Evolutionary conservation across 2,329 filamentous ascomycete genomes (phyloP).

Genomic region (Fusarium sp.): DNA sequence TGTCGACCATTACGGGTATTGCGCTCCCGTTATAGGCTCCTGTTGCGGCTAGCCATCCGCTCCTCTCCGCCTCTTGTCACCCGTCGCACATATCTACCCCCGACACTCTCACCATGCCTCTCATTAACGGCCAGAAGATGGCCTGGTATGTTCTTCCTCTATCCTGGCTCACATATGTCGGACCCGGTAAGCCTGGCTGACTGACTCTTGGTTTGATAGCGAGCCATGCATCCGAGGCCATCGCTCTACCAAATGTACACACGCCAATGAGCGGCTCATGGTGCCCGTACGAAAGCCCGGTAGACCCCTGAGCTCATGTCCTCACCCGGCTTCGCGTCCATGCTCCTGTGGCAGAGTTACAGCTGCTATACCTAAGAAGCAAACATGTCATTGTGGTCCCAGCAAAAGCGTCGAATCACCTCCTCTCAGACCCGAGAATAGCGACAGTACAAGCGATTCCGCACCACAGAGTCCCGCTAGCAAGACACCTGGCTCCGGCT

Average conservation of each 20-base stretch:
- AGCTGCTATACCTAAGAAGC: constrained; percentile 69
- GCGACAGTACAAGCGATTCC: constrained; percentile 39
- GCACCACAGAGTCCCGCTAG: constrained; percentile 48
- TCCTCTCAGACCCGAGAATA: constrained; percentile 40
- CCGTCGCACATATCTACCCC: constrained; percentile 28
- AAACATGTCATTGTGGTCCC: constrained; percentile 65
- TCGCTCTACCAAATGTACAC: constrained; percentile 79
- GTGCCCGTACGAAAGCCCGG: constrained; percentile 78
- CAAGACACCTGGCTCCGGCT: constrained; percentile 49
- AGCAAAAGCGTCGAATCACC: constrained; percentile 45
- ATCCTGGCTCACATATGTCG: background rate
- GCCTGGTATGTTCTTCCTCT: constrained; percentile 68
- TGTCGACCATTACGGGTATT: constrained; percentile 29
- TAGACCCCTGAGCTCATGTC: constrained; percentile 75
- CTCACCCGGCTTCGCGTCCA: constrained; percentile 70
- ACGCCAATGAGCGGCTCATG: constrained; percentile 74
- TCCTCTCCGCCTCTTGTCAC: constrained; percentile 29
- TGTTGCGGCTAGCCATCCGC: constrained; percentile 31
- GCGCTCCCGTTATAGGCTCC: constrained; percentile 25
- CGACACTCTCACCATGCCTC: constrained; percentile 64
- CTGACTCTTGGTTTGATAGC: constrained; percentile 55
- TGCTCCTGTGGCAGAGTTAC: constrained; percentile 74
- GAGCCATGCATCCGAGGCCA: constrained; percentile 81
- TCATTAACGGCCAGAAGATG: constrained; percentile 77
- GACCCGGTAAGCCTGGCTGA: constrained; percentile 21